Evolutionary conservation across 768 basidiomycete species (phyloP), one percentile per base, ranked within the genome.

Genomic region (Gloeophyllum trabeum): DNA sequence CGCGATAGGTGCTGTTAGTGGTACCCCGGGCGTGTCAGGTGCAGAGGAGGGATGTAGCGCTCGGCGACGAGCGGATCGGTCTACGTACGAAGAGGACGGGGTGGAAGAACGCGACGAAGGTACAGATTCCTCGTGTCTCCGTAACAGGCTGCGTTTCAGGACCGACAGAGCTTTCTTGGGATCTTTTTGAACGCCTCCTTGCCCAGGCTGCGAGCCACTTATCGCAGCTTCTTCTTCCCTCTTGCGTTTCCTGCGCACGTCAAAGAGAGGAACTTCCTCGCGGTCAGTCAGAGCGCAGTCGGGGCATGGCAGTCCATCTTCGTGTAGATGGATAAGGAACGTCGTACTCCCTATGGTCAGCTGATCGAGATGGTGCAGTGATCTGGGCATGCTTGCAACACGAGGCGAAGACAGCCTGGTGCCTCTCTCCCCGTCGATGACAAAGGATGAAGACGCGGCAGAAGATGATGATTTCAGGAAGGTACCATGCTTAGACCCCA

Each of bases 401-500:
- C 79, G 72, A 25, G 79, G 56, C 30, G 73, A 70, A 24, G 85
- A 87, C 36, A 89, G 62, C 37, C 83, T 71, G 37, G 55, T 48
- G 14, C 73, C 72, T 35, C 49, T 47, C 13, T 3, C 3, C 20
- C 7, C 28, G 13, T 24, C 16, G 19, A 18, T 24, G 37, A n/a
- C 54, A 21, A 41, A 30, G 36, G 51, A 42, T 7, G 57, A 35
- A 24, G 54, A 46, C 16, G 53, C 48, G 22, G 47, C 42, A 16
- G 18, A 32, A 30, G 32, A 23, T 16, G 23, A 7, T 7, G 55
- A 51, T n/a, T 57, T 60, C 44, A 85, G 43, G 55, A 79, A 89
- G 1, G 87, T 89, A 3, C 88, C 88, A 48, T 91, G 88, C 57
- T 78, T 81, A 41, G 82, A 85, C 6, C 84, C 88, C 79, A 84